Percentiles rank a stretch among this genome's conserved stretches.
phyloP scores from a whole-genome alignment of 1,139 yeast species.

The Yamadazyma triangularis region DNA sequence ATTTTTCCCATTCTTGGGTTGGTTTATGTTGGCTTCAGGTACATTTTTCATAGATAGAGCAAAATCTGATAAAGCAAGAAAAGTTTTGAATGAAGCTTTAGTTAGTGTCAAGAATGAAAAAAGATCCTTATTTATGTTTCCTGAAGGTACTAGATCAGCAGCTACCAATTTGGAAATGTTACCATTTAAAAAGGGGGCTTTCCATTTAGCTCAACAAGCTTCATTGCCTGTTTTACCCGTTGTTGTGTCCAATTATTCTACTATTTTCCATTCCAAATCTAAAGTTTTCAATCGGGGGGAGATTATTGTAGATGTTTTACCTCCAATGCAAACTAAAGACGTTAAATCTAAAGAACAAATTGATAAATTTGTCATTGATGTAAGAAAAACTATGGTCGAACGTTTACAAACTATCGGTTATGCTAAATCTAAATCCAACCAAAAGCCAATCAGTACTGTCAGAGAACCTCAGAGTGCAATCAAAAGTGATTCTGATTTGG shows the following conservation, averaged over 20 bases:
- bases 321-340: slow-evolving; percentile 58
- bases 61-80: slow-evolving; percentile 71
- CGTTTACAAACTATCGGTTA: slow-evolving; percentile 29
- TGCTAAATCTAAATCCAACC: slow-evolving; percentile 15
- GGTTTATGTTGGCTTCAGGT: slow-evolving; percentile 91
- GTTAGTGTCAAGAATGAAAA: slow-evolving; percentile 51
- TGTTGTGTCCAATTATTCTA: slow-evolving; percentile 81
- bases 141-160: slow-evolving; percentile 94
- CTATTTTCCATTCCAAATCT: slow-evolving; percentile 56
- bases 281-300: slow-evolving; percentile 59
- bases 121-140: slow-evolving; percentile 80
- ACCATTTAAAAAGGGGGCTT: slow-evolving; percentile 96
- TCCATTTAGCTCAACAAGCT: slow-evolving; percentile 93
- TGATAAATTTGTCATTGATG: slow-evolving; percentile 38
- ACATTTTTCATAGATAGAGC: slow-evolving; percentile 86
- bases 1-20: slow-evolving; percentile 89
- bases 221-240: slow-evolving; percentile 84
- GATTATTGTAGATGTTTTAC: slow-evolving; percentile 60
- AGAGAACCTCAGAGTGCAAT: not conserved
- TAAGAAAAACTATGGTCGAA: slow-evolving; percentile 30
- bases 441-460: not conserved
- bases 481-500: not conserved
- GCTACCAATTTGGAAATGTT: slow-evolving; percentile 61
- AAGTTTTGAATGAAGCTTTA: slow-evolving; percentile 68
- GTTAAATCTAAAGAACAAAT: slow-evolving; percentile 57